These are phyloP conservation scores for Rhizopogon sp. DNA, from an alignment of 768 basidiomycete genomes.

Conservation along the genomic window DNA sequence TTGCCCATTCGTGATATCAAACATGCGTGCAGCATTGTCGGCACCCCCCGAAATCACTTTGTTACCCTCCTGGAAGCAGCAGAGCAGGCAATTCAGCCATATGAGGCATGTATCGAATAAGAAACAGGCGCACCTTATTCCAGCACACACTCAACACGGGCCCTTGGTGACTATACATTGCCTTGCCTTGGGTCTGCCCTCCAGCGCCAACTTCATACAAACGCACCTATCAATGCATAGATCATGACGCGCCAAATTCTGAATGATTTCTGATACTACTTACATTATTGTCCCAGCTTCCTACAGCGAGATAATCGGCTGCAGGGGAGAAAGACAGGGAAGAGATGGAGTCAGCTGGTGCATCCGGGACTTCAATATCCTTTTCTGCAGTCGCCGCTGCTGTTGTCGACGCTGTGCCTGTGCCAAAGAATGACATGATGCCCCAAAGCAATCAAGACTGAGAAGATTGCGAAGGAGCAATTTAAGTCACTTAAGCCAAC, in stretches of 20 bases:
- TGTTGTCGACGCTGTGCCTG: slow-evolving; percentile 27
- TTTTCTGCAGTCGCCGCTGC: slow-evolving; percentile 49
- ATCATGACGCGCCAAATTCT: slow-evolving; percentile 8
- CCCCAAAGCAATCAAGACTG: not conserved
- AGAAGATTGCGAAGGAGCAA: not conserved
- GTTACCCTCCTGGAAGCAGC: slow-evolving; percentile 66
- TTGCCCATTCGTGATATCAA: slow-evolving; percentile 82
- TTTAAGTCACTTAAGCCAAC: not conserved
- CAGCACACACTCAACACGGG: slow-evolving; percentile 87
- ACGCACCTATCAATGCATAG: slow-evolving; percentile 59
- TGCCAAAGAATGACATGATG: slow-evolving; percentile 40
- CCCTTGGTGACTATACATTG: slow-evolving; percentile 86
- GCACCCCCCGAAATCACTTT: slow-evolving; percentile 91
- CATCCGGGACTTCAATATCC: slow-evolving; percentile 77
- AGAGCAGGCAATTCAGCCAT: not conserved
- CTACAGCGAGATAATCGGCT: slow-evolving; percentile 88
- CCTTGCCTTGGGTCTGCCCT: slow-evolving; percentile 83
- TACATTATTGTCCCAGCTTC: slow-evolving; percentile 92
- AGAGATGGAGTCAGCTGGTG: slow-evolving; percentile 85
- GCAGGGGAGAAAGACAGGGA: slow-evolving; percentile 78
- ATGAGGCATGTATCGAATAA: not conserved
- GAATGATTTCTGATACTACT: slow-evolving; percentile 14
- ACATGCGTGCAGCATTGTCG: slow-evolving; percentile 94
- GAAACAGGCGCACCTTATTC: slow-evolving; percentile 64
- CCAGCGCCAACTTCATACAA: slow-evolving; percentile 84